Evolutionary conservation across 2,329 filamentous ascomycete species (phyloP).

Genomic region (Xylaria arbuscula): DNA sequence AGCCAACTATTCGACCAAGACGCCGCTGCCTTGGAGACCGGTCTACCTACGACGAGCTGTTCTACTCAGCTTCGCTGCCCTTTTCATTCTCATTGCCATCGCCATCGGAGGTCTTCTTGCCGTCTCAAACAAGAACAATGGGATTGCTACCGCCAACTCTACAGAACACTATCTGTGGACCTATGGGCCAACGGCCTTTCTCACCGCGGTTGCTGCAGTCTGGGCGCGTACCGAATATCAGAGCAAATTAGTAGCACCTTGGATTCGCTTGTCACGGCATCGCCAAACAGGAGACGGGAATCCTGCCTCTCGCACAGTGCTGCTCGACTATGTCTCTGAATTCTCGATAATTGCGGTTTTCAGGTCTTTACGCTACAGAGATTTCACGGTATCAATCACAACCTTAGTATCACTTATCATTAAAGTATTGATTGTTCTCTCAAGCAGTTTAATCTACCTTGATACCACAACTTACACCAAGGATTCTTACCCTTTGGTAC

Average conservation of each 20-base stretch:
- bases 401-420: not conserved
- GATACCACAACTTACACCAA: not conserved
- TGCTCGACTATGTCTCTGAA: constrained; percentile 14
- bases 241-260: constrained; percentile 3
- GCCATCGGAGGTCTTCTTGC: not conserved
- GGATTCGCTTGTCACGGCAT: constrained; percentile 8
- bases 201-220: constrained; percentile 9
- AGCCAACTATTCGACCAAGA: not conserved
- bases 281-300: not conserved
- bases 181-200: constrained; percentile 10
- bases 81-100: constrained; percentile 5
- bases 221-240: constrained; percentile 17
- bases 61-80: not conserved
- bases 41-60: not conserved
- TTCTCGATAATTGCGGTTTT: not conserved
- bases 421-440: constrained; percentile 12
- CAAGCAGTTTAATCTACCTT: not conserved
- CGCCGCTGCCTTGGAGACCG: not conserved
- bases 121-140: not conserved
- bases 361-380: not conserved
- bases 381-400: constrained; percentile 8
- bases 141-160: not conserved
- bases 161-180: constrained; percentile 16
- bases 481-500: not conserved
- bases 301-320: constrained; percentile 8